Percentiles rank a stretch among this genome's conserved stretches.
Evolutionary conservation across 768 basidiomycete genomes (phyloP).

Genomic region (Tylopilus plumbeoviolaceoides): DNA sequence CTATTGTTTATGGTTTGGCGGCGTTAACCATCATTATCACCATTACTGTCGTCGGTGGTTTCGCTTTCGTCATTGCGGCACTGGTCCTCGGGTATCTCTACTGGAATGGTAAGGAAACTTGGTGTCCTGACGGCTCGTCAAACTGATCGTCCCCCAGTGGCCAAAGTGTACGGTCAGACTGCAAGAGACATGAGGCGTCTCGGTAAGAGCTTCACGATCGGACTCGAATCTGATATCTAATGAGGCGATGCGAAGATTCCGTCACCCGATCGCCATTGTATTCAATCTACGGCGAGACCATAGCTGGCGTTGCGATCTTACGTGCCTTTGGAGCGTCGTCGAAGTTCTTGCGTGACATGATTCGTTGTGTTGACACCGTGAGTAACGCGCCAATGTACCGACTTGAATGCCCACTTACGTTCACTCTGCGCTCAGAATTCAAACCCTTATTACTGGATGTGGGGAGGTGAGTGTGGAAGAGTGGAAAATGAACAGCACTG

Average conservation of each 20-base stretch:
- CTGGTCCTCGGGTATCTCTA: slow-evolving; percentile 57
- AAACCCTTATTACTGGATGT: slow-evolving; percentile 88
- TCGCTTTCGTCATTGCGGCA: slow-evolving; percentile 64
- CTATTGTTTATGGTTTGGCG: slow-evolving; percentile 66
- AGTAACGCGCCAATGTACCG: slow-evolving; percentile 20
- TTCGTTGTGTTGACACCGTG: slow-evolving; percentile 77
- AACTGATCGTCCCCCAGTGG: slow-evolving; percentile 27
- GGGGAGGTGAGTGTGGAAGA: slow-evolving; percentile 55
- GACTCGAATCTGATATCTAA: neutral
- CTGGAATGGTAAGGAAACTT: slow-evolving; percentile 53
- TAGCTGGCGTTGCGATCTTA: slow-evolving; percentile 50
- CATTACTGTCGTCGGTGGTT: slow-evolving; percentile 74
- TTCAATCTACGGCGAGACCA: slow-evolving; percentile 46
- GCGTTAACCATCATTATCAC: slow-evolving; percentile 68
- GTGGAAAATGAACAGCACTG: neutral
- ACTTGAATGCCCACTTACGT: neutral
- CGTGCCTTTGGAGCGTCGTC: slow-evolving; percentile 88
- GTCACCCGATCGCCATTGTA: slow-evolving; percentile 47
- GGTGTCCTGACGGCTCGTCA: neutral
- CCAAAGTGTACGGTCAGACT: slow-evolving; percentile 71
- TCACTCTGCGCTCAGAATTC: slow-evolving; percentile 37
- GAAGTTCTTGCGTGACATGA: slow-evolving; percentile 82
- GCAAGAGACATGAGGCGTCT: slow-evolving; percentile 81
- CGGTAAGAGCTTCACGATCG: slow-evolving; percentile 38
- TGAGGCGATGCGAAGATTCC: slow-evolving; percentile 32